Base-by-base conservation (phyloP, 2,329 filamentous ascomycete species). In the Capronia coronata region DNA sequence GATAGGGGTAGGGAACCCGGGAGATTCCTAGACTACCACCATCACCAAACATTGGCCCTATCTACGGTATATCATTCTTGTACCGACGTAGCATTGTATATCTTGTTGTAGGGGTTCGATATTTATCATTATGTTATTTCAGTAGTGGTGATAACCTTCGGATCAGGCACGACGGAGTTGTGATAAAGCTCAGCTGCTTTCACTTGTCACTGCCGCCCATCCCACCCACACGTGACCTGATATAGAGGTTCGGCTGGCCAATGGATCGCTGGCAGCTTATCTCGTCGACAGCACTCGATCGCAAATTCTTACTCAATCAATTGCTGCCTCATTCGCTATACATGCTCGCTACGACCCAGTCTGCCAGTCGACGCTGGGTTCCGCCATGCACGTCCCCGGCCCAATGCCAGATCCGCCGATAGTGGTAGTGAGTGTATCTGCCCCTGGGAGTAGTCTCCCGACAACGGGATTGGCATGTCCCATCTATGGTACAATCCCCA, bases 291-390 rank as follows among this genome's bases (percentile, higher is more conserved):
- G 46, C 48, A 16, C 34, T 35, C 14, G 14, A 25, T 49, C 25
- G 16, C 49, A 54, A 51, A 48, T 38, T 56, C 41, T 56, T 56
- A 56, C 54, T 54, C 54, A 56, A 56, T 56, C 54, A 56, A 56
- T 54, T 56, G 54, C 54, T 51, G 48, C 42, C 30, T 32, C 47
- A 49, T 46, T 46, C 45, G 52, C 48, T 46, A 39, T 47, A 44
- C 34, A 8, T 39, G 25, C n/a, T 43, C 21, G 32, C 23, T 23
- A 19, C 16, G 35, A 43, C 25, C 25, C 40, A 30, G 19, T 37
- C n/a, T 37, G 14, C 6, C n/a, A 6, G 3, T 16, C 34, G 34
- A 37, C 11, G 14, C 34, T 37, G 22, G 46, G 45, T 35, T 48
- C 49, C 45, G 46, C 45, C 41, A 19, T 34, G 41, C 29, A 19